Base-by-base conservation (phyloP, 805 yeast genomes). In the Candida quercuum region DNA sequence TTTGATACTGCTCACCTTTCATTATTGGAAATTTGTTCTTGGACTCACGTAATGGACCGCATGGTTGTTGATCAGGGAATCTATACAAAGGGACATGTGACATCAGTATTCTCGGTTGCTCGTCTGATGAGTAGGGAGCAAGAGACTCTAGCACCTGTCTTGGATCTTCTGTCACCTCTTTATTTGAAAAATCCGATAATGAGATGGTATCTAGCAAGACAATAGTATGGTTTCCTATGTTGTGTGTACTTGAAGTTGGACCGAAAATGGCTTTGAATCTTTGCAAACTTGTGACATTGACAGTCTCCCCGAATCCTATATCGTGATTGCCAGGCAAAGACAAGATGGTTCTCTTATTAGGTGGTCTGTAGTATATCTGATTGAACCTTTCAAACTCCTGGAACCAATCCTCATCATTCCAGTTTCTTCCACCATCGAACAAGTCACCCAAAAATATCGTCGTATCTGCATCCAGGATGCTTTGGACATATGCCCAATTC, bases 251-350 rank as follows among this genome's bases (percentile, higher is more conserved):
- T 16, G 71, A 67, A 1, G 93, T 64, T 28, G 76, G 76, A 2
- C 98, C 99, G 58, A 87, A 91, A 53, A 67, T 71, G 1, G 79
- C 63, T 28, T 72, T 62, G 60, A 89, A 93, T 47, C 98, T 63
- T 25, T 74, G 60, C 32, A 74, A 60, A 18, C 81, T 76, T 1
- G 67, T 59, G 19, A 70, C 67, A 14, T 76, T 67, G 13, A 93
- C 76, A 0, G 78, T 76, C 41, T 79, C 75, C 21, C 93, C 96
- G 61, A 83, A 91, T 0, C 99, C 99, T 46, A 94, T 86, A 56
- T 93, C 99, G 57, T 93, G 99, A 56, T 93, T 93, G 2, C 99
- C 99, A 0, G 96, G 96, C 23, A 74, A 49, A n/a, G 69, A 63
- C 66, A 64, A 57, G 15, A 67, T 47, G 3, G 70, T 65, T 30